Percentiles rank a stretch among this genome's conserved stretches.
These are phyloP conservation scores for Gentiana straminea DNA, from an alignment of 257 asterid genomes.

Conservation along the genomic window DNA sequence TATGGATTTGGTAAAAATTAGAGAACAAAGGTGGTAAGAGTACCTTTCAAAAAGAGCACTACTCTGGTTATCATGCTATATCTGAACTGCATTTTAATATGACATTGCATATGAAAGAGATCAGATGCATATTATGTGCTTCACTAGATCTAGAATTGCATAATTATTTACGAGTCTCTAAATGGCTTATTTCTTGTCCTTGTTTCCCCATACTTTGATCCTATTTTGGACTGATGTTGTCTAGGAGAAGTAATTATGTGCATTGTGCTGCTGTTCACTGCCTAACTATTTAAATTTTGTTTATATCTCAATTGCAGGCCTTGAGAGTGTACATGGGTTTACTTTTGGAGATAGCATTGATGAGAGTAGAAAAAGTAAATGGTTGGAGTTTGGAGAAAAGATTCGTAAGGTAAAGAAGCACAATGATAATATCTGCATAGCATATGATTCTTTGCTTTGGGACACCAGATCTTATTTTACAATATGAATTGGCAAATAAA, in stretches of 20 bases:
- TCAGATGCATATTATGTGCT: too few species aligned
- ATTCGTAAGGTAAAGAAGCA: conserved; percentile 49
- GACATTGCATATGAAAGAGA: too few species aligned
- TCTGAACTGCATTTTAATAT: too few species aligned
- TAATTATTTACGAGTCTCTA: too few species aligned
- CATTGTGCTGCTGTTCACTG: neutral
- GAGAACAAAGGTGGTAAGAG: too few species aligned
- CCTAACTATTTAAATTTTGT: neutral
- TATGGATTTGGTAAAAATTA: too few species aligned
- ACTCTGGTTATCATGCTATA: too few species aligned
- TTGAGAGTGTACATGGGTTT: conserved; percentile 77
- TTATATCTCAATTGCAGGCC: conserved; percentile 35
- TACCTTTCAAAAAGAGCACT: too few species aligned
- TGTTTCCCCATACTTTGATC: neutral
- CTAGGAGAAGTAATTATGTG: neutral
- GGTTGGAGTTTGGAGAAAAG: conserved; percentile 63
- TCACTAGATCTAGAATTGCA: too few species aligned
- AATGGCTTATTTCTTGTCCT: too few species aligned
- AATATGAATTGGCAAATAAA: too few species aligned
- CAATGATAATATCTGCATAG: neutral
- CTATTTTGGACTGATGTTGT: neutral
- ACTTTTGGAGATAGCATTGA: conserved; percentile 90
- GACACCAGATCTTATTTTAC: neutral
- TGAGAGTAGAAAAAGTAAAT: conserved; percentile 45
- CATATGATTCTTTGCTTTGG: neutral